Evolutionary conservation across 768 basidiomycete genomes (phyloP).

Genomic region (Heimioporus sp.): DNA sequence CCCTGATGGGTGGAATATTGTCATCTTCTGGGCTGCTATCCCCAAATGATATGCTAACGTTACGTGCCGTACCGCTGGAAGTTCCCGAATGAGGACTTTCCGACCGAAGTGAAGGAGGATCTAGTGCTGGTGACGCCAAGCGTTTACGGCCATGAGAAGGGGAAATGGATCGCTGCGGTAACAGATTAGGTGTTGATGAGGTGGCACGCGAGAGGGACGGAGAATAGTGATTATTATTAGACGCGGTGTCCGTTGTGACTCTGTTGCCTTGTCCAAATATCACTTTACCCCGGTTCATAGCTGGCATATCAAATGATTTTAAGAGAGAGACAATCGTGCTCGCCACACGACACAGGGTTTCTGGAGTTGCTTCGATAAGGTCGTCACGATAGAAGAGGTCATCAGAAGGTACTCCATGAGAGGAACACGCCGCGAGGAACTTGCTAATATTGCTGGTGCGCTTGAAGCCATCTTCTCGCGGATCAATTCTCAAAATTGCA

Average conservation of each 20-base stretch:
- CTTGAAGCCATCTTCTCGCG: constrained; percentile 63
- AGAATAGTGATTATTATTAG: constrained; percentile 37
- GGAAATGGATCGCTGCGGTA: constrained; percentile 37
- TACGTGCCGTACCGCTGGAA: constrained; percentile 32
- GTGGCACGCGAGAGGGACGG: constrained; percentile 40
- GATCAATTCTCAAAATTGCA: constrained; percentile 58
- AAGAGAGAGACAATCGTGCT: constrained; percentile 69
- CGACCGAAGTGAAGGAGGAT: constrained; percentile 51
- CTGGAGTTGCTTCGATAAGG: constrained; percentile 56
- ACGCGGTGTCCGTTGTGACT: constrained; percentile 16
- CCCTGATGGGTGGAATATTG: constrained; percentile 37
- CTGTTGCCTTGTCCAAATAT: constrained; percentile 41
- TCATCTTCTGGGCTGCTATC: constrained; percentile 33
- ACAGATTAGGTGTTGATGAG: constrained; percentile 63
- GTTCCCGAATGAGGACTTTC: constrained; percentile 53
- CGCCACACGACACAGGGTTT: constrained; percentile 70
- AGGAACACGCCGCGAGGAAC: constrained; percentile 74
- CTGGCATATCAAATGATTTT: constrained; percentile 55
- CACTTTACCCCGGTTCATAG: constrained; percentile 44
- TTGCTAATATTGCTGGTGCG: constrained; percentile 71
- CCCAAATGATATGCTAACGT: constrained; percentile 14
- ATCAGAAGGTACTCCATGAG: constrained; percentile 58
- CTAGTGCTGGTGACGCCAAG: constrained; percentile 48
- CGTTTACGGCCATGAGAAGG: constrained; percentile 41
- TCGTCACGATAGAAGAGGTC: constrained; percentile 71